Evolutionary conservation across 2,329 filamentous ascomycete species (phyloP).

Genomic region (Colletotrichum camelliae): DNA sequence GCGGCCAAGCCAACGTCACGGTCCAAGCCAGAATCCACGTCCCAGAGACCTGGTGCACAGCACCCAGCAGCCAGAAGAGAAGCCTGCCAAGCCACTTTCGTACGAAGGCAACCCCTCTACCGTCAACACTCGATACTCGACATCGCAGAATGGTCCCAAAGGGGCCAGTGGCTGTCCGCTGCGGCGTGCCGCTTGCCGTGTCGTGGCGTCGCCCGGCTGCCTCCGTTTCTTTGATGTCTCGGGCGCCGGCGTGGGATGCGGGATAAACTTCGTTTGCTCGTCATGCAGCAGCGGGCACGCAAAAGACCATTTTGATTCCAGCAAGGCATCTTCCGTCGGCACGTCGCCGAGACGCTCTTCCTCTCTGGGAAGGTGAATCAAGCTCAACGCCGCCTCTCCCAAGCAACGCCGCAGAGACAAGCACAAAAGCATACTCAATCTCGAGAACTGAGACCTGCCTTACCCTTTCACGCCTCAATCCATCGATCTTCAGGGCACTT

Average conservation of each 20-base stretch:
- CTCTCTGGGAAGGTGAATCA: background rate
- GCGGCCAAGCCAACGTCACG: conserved; percentile 4
- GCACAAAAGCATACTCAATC: conserved; percentile 6
- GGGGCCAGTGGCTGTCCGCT: background rate
- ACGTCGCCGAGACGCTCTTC: conserved; percentile 7
- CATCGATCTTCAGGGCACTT: background rate
- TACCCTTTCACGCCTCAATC: background rate
- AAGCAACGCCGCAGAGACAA: conserved; percentile 11
- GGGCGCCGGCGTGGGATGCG: background rate
- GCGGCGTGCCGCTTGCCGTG: conserved; percentile 3
- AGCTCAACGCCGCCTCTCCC: conserved; percentile 11
- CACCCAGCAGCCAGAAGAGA: background rate
- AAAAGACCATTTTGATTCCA: background rate
- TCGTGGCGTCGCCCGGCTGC: conserved; percentile 8
- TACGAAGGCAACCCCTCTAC: background rate
- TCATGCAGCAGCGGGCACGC: background rate
- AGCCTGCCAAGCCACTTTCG: background rate
- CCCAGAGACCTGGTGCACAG: background rate
- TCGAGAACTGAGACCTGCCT: conserved; percentile 5
- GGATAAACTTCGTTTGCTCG: background rate
- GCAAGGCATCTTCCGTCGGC: background rate
- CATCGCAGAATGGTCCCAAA: background rate
- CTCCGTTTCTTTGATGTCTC: conserved; percentile 9
- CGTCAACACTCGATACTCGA: background rate
- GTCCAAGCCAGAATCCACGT: background rate